Percentiles rank a stretch among this genome's conserved stretches.
Evolutionary conservation across 176 grass and related monocot genomes (phyloP).

Genomic region (Poa annua): DNA sequence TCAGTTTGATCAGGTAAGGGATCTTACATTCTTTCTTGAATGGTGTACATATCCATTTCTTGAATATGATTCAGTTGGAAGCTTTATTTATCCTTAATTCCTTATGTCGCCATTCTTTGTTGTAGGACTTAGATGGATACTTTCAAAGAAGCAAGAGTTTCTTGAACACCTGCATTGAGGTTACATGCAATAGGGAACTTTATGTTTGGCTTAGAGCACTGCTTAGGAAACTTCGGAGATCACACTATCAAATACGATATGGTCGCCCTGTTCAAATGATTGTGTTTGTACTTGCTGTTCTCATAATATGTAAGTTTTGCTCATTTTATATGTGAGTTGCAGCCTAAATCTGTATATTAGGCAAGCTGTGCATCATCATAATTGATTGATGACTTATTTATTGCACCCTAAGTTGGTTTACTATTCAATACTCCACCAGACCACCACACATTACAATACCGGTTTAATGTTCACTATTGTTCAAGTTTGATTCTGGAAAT

Average conservation of each 20-base stretch:
- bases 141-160: conserved; percentile 70
- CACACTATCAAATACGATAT: conserved; percentile 79
- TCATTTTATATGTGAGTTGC: background rate
- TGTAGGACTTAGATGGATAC: conserved; percentile 55
- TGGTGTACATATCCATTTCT: conserved; percentile 13
- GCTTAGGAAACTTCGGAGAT: conserved; percentile 71
- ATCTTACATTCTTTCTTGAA: conserved; percentile 26
- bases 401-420: background rate
- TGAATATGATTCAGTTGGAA: conserved; percentile 19
- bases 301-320: conserved; percentile 57
- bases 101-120: conserved; percentile 6
- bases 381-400: background rate
- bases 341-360: conserved; percentile 6
- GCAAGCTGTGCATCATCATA: background rate
- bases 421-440: background rate
- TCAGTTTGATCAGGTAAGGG: conserved; percentile 58
- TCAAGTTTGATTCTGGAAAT: conserved; percentile 1
- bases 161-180: conserved; percentile 59
- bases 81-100: background rate
- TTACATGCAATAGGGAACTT: conserved; percentile 68
- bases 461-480: background rate
- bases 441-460: background rate
- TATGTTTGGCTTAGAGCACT: conserved; percentile 73
- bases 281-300: conserved; percentile 42
- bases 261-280: conserved; percentile 50